A percentile compares a stretch with the other conserved stretches of the same genome.
Evolutionary conservation across 176 grass and related monocot species (phyloP).

Genomic region (Rhipidocladum racemiflorum): DNA sequence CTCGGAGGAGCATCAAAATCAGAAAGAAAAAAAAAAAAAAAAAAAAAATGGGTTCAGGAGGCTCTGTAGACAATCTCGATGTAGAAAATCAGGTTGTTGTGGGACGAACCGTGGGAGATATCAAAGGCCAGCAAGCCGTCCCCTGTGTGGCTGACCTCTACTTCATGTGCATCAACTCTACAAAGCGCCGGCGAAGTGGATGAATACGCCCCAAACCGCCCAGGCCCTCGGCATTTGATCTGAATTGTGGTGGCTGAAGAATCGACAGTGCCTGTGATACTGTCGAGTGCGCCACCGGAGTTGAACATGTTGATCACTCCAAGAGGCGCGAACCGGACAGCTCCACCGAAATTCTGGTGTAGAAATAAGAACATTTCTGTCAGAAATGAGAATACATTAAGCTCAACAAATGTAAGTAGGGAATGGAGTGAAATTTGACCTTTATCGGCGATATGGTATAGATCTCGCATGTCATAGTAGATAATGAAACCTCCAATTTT

Average conservation of each 20-base stretch:
- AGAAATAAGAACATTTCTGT: background rate
- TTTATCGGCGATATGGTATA: conserved; percentile 44
- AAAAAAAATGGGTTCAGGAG: background rate
- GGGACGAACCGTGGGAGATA: background rate
- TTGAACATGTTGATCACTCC: conserved; percentile 64
- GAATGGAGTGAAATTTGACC: conserved; percentile 22
- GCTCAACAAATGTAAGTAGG: background rate
- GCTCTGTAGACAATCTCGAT: conserved; percentile 31
- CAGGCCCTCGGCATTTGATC: conserved; percentile 39
- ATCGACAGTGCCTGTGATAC: background rate
- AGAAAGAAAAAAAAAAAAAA: background rate
- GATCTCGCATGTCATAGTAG: conserved; percentile 42
- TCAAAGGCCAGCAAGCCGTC: conserved; percentile 35
- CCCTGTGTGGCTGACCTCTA: conserved; percentile 33
- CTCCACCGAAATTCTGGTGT: conserved; percentile 16
- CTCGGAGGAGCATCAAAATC: background rate
- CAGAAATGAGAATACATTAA: background rate
- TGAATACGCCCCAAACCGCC: conserved; percentile 51
- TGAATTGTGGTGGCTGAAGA: conserved; percentile 21
- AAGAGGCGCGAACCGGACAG: conserved; percentile 37
- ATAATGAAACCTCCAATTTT: conserved; percentile 33
- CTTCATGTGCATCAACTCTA: conserved; percentile 31
- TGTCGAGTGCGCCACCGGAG: conserved; percentile 44
- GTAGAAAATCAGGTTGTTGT: background rate
- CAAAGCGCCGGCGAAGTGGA: conserved; percentile 22